These are phyloP conservation scores for Aphanomyces astaci DNA, from an alignment of 352 stramenopile species.

Conservation along the genomic window DNA sequence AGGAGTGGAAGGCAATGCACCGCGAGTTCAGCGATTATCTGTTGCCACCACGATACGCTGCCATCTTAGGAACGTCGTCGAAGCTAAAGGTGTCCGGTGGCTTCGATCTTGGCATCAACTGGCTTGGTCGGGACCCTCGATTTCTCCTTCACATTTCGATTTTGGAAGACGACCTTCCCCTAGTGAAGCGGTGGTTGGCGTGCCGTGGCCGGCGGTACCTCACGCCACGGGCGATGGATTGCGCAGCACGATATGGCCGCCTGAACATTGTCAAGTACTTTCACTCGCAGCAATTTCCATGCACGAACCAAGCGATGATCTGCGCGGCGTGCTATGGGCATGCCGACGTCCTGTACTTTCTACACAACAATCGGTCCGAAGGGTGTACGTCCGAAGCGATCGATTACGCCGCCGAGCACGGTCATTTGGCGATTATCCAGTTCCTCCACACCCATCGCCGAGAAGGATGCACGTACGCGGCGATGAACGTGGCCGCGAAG, in stretches of 20 bases:
- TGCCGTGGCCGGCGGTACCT: constrained; percentile 15
- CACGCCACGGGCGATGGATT: constrained; percentile 10
- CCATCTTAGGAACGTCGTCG: not conserved
- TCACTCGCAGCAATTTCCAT: not conserved
- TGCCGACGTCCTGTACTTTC: constrained; percentile 12
- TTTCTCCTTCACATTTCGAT: constrained; percentile 22
- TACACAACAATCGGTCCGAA: constrained; percentile 28
- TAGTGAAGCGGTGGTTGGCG: constrained; percentile 16
- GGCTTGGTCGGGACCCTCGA: constrained; percentile 10
- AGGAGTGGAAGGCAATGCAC: constrained; percentile 16
- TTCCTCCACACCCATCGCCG: constrained; percentile 34
- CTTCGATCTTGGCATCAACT: constrained; percentile 20
- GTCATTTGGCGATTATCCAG: constrained; percentile 34
- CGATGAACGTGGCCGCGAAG: constrained; percentile 33
- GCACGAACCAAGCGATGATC: constrained; percentile 25
- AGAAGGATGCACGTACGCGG: constrained; percentile 26
- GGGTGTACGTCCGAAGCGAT: constrained; percentile 35
- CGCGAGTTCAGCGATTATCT: constrained; percentile 19
- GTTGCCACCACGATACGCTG: constrained; percentile 5
- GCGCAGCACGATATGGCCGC: constrained; percentile 9
- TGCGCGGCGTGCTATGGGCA: constrained; percentile 25
- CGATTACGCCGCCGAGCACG: constrained; percentile 32
- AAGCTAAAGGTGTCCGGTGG: constrained; percentile 14
- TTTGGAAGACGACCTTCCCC: constrained; percentile 8
- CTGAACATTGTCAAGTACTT: constrained; percentile 13